Conservation (phyloP, 2,329 filamentous ascomycete species). For the Botrytis galanthina region DNA sequence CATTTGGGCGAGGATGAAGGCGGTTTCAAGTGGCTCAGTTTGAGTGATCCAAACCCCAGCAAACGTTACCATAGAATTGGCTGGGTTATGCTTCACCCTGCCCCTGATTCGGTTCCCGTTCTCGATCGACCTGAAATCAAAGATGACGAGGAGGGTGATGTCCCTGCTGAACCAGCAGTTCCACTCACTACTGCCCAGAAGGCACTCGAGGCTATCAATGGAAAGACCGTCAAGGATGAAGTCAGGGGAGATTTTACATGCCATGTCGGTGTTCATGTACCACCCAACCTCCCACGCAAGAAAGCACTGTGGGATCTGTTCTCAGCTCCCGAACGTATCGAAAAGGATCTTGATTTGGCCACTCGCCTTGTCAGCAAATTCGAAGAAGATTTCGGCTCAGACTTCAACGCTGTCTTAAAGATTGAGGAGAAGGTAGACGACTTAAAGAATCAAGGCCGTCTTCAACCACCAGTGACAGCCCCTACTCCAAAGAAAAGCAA, state of each 20-base stretch:
- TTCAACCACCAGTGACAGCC: constrained; percentile 63
- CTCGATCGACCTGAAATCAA: constrained; percentile 72
- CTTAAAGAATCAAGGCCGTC: constrained; percentile 69
- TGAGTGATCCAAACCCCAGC: constrained; percentile 94
- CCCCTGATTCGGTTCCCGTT: constrained; percentile 62
- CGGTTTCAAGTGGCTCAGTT: constrained; percentile 91
- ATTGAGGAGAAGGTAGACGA: constrained; percentile 87
- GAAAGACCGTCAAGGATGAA: constrained; percentile 94
- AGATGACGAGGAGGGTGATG: constrained; percentile 56
- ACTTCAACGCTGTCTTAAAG: constrained; percentile 73
- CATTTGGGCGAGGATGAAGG: constrained; percentile 87
- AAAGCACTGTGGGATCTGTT: constrained; percentile 97
- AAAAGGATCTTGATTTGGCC: constrained; percentile 82
- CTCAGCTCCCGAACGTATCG: constrained; percentile 88
- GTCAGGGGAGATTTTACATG: constrained; percentile 94
- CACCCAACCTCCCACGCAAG: constrained; percentile 80
- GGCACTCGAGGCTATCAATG: constrained; percentile 90
- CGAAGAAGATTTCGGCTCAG: constrained; percentile 76
- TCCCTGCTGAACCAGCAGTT: constrained; percentile 41
- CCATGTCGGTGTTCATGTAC: constrained; percentile 93
- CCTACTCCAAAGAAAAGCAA: constrained; percentile 59
- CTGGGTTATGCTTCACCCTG: constrained; percentile 93
- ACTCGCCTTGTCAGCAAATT: constrained; percentile 79
- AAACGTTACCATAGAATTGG: constrained; percentile 98
- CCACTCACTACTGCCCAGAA: constrained; percentile 69